Base-by-base conservation (phyloP, 140 eudicot species). In the Senecio squalidus region DNA sequence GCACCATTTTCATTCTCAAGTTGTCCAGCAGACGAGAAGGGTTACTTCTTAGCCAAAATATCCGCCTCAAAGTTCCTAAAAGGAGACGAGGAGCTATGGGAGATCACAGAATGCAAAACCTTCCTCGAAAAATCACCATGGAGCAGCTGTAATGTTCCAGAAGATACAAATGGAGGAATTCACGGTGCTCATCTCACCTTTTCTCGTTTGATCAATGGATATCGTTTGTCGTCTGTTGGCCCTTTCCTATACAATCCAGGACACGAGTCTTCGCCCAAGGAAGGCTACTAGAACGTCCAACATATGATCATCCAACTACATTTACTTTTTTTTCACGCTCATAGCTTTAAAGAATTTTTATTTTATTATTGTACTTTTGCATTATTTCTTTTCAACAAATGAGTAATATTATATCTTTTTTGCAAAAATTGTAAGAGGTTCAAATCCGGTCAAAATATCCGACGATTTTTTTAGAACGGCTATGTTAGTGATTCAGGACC, bases 241-340 rank as follows among this genome's bases (percentile, higher is more conserved):
- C 88, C 94, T 5, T 84, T 80, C 36, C 74, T 72, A 54, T 82
- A 71, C n/a, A n/a, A n/a, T n/a, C n/a, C n/a, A n/a, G n/a, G n/a
- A n/a, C n/a, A n/a, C 80, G 69, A 69, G n/a, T 34, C 72, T 24
- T 6, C 27, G 15, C 67, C 71, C 10, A 69, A 68, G 23, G 77
- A 72, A 72, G 80, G 71, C 23, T 74, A 74, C 66, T 74, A 66
- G 59, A 49, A 13, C 22, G 15, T 22, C 39, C 16, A 14, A 47
- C 54, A 20, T 58, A n/a, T n/a, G n/a, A n/a, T n/a, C n/a, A n/a
- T n/a, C n/a, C n/a, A n/a, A n/a, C n/a, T n/a, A n/a, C n/a, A n/a
- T n/a, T n/a, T n/a, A n/a, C n/a, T n/a, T n/a, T n/a, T n/a, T n/a
- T n/a, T n/a, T n/a, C n/a, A n/a, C n/a, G n/a, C n/a, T n/a, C n/a